Evolutionary conservation across 2,329 filamentous ascomycete species (phyloP), one percentile per base, ranked within the genome.

Genomic region (Gnomoniopsis smithogilvyi): DNA sequence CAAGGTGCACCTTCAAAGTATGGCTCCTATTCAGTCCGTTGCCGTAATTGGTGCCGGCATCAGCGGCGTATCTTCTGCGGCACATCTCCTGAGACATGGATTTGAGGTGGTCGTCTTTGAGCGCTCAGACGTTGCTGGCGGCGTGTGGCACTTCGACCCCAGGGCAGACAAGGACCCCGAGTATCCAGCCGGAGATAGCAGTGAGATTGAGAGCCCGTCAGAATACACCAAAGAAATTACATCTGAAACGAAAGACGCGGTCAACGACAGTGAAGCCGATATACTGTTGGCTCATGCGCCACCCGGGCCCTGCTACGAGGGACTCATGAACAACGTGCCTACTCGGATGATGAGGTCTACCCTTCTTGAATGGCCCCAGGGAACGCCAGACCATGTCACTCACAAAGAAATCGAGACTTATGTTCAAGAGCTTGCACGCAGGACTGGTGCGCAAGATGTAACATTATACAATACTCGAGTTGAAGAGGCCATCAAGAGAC

Each of bases 311-410:
- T 76, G 83, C 80, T 73, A 81, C 59, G 72, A 70, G 6, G 79
- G 80, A 2, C 73, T 93, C 8, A 87, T 87, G 67, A 91, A 89
- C 38, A 95, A 94, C 66, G 88, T 93, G 3, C 88, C 90, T 0
- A 85, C 87, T n/a, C 77, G 69, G 22, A 65, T 80, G 2, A 74
- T 81, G 71, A 69, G 71, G 46, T 78, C 72, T 58, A 73, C 70
- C 10, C 68, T 81, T 2, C 68, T 72, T 3, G 62, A 67, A 0
- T 91, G 87, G 81, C 84, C 85, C 0, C 70, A 78, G 6, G 82
- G 80, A 1, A 89, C 85, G 0, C 78, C 79, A 2, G 81, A 85
- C 17, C 83, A 83, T 60, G 81, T 87, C 4, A 79, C 73, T 2
- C 87, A 89, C 60, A 66, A 72, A 17, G 75, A 80, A 0, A 71